Percentiles rank a stretch among this genome's conserved stretches.
phyloP scores from a whole-genome alignment of 495 filamentous ascomycete genomes.

The Tuber microsphaerosporum region DNA sequence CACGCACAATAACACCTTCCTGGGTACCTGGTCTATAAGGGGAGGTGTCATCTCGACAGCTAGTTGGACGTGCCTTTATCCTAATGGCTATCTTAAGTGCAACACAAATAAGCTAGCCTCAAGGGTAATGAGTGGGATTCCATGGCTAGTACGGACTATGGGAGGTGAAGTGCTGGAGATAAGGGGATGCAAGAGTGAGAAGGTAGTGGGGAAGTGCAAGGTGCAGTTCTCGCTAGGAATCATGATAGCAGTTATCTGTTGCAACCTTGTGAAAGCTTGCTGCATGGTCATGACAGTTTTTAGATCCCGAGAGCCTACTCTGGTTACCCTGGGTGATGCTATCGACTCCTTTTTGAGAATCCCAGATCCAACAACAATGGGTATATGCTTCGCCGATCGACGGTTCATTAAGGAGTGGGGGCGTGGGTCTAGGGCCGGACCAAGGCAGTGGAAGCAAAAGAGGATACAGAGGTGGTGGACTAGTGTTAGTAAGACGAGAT shows the following conservation, averaged over 20 bases:
- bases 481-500: background rate
- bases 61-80: conserved; percentile 8
- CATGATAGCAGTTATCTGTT: conserved; percentile 26
- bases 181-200: background rate
- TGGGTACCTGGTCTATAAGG: too few relatives aligned
- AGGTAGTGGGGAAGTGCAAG: conserved; percentile 41
- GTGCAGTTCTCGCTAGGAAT: conserved; percentile 46
- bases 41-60: background rate
- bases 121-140: background rate
- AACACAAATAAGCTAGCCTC: background rate
- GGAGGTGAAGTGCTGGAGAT: too few relatives aligned
- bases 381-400: conserved; percentile 4
- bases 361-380: conserved; percentile 11
- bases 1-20: background rate
- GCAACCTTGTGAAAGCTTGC: too few relatives aligned
- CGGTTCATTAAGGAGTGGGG: background rate
- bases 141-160: too few relatives aligned
- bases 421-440: background rate
- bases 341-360: conserved; percentile 11
- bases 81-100: too few relatives aligned
- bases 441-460: background rate
- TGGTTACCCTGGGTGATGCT: conserved; percentile 23
- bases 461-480: background rate
- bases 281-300: too few relatives aligned
- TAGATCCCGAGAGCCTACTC: conserved; percentile 5